These are phyloP conservation scores for Fusarium heterosporum DNA, from an alignment of 2,329 filamentous ascomycete genomes.

Conservation along the genomic window DNA sequence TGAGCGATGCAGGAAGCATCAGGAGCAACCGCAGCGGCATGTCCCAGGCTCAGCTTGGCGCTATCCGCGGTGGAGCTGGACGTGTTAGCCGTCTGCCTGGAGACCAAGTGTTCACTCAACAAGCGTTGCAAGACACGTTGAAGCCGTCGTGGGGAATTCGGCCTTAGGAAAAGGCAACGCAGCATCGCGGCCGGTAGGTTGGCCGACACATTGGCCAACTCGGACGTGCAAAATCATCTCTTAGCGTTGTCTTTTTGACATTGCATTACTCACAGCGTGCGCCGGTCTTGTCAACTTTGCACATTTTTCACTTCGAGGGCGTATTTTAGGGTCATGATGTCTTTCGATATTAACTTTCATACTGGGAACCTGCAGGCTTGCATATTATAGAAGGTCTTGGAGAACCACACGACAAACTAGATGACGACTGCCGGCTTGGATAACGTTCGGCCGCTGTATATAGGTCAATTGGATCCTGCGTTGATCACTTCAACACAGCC, in stretches of 20 bases:
- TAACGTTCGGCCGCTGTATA: slow-evolving; percentile 46
- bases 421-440: slow-evolving; percentile 45
- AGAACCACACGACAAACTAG: slow-evolving; percentile 48
- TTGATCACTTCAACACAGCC: slow-evolving; percentile 36
- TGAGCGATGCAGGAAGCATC: slow-evolving; percentile 76
- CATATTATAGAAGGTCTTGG: slow-evolving; percentile 53
- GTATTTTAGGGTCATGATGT: slow-evolving; percentile 50
- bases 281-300: slow-evolving; percentile 43
- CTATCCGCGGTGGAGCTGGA: slow-evolving; percentile 85
- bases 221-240: slow-evolving; percentile 19
- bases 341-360: slow-evolving; percentile 46
- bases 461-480: slow-evolving; percentile 47
- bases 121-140: slow-evolving; percentile 71
- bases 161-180: slow-evolving; percentile 47
- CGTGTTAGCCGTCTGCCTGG: slow-evolving; percentile 86
- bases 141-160: slow-evolving; percentile 71
- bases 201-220: slow-evolving; percentile 9
- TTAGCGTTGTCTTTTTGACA: slow-evolving; percentile 42
- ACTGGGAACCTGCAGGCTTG: slow-evolving; percentile 48
- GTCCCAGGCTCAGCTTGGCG: slow-evolving; percentile 74
- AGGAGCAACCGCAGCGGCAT: slow-evolving; percentile 76
- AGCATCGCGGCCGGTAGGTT: slow-evolving; percentile 9
- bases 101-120: slow-evolving; percentile 81
- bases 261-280: slow-evolving; percentile 48
- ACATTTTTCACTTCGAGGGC: slow-evolving; percentile 46